Evolutionary conservation across 352 stramenopile species (phyloP).

Genomic region (Aphanomyces stellatus): DNA sequence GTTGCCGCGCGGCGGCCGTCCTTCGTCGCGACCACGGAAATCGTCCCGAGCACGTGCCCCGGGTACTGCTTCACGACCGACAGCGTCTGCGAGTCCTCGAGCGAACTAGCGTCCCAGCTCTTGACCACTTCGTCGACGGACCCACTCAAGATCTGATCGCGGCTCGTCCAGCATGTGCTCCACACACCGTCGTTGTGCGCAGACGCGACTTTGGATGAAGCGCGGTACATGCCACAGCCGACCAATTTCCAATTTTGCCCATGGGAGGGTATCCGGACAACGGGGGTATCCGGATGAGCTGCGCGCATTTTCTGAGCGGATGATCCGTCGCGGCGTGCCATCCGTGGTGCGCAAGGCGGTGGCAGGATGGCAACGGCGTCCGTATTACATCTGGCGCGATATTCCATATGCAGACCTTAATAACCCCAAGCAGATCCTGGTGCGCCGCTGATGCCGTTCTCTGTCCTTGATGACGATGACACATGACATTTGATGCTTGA

Average conservation of each 20-base stretch:
- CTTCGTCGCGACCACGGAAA: conserved; percentile 79
- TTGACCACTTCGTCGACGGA: conserved; percentile 84
- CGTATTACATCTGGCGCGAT: conserved; percentile 44
- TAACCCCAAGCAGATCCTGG: conserved; percentile 44
- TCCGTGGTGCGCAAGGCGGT: background rate
- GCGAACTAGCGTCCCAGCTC: conserved; percentile 39
- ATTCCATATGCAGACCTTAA: conserved; percentile 39
- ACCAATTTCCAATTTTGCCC: background rate
- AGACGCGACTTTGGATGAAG: conserved; percentile 73
- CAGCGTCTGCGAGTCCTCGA: conserved; percentile 35
- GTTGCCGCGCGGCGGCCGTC: conserved; percentile 62
- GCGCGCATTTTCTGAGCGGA: background rate
- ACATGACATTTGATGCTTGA: background rate
- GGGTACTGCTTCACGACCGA: conserved; percentile 75
- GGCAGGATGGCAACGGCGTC: background rate
- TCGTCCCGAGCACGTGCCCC: conserved; percentile 76
- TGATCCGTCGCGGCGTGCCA: too few relatives aligned
- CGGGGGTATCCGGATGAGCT: background rate
- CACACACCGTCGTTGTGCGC: conserved; percentile 84
- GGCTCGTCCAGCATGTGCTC: conserved; percentile 82
- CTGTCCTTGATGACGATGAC: background rate
- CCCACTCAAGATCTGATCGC: conserved; percentile 82
- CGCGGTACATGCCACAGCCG: conserved; percentile 29
- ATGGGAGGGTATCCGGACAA: background rate
- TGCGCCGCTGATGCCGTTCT: conserved; percentile 11